Conservation (phyloP, 2,329 filamentous ascomycete genomes). For the Fusarium sp. region DNA sequence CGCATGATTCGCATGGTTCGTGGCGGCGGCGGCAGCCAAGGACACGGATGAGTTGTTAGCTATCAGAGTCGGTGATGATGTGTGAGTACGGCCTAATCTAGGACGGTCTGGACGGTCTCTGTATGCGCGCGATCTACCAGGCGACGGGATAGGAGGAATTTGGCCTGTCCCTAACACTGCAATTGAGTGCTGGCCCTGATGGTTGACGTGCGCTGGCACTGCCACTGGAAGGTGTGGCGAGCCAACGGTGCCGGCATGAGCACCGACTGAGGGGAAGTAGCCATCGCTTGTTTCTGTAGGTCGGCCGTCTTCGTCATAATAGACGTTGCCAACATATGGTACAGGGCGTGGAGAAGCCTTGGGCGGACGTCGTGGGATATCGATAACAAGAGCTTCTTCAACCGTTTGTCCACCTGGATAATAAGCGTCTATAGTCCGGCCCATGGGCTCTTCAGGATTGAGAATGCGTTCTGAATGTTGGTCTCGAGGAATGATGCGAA, state of each 20-base stretch:
- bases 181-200: conserved; percentile 70
- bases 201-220: conserved; percentile 52
- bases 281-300: conserved; percentile 78
- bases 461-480: conserved; percentile 73
- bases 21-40: conserved; percentile 46
- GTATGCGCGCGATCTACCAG: conserved; percentile 70
- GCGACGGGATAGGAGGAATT: conserved; percentile 82
- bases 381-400: conserved; percentile 90
- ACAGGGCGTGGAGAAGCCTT: conserved; percentile 72
- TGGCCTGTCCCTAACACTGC: conserved; percentile 84
- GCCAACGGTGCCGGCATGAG: conserved; percentile 54
- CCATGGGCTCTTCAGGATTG: conserved; percentile 87
- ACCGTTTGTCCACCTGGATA: conserved; percentile 89
- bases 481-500: conserved; percentile 81
- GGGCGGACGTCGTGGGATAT: conserved; percentile 83
- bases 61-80: conserved; percentile 81
- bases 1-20: conserved; percentile 46
- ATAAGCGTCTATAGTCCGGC: conserved; percentile 79
- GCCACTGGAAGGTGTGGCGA: conserved; percentile 56
- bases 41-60: conserved; percentile 57
- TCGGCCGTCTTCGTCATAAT: conserved; percentile 70
- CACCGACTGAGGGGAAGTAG: conserved; percentile 80
- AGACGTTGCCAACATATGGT: conserved; percentile 57
- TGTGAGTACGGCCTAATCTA: conserved; percentile 75
- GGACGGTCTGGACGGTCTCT: conserved; percentile 69